Conservation (phyloP, 768 basidiomycete species). For the Naganishia antarctica region DNA sequence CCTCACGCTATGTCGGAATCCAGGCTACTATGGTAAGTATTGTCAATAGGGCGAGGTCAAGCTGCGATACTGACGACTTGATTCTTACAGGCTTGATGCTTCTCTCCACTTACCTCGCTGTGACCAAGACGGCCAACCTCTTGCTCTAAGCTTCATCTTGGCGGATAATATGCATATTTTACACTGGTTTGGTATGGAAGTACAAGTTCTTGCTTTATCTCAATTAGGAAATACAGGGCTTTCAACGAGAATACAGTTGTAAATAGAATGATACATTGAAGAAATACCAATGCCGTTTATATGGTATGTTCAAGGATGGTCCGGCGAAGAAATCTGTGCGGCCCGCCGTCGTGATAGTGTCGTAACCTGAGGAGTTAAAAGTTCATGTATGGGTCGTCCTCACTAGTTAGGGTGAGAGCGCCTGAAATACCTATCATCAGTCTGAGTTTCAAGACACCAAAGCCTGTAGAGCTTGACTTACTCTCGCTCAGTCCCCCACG, state of each 20-base stretch:
- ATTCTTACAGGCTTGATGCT: constrained; percentile 6
- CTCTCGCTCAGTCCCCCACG: constrained; percentile 29
- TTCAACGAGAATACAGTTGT: constrained; percentile 1
- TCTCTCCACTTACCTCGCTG: constrained; percentile 4
- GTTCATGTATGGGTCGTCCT: constrained; percentile 5
- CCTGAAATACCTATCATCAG: background rate
- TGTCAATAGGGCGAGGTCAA: too few species aligned
- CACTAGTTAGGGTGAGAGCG: constrained; percentile 10
- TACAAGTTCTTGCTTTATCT: background rate
- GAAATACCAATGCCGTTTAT: background rate
- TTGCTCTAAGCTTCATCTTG: constrained; percentile 6
- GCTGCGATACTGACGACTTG: background rate
- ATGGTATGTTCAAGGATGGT: too few species aligned
- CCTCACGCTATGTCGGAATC: background rate
- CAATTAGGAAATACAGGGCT: background rate
- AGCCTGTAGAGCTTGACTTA: constrained; percentile 19
- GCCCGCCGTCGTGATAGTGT: too few species aligned
- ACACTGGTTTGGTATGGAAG: too few species aligned
- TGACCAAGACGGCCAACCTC: constrained; percentile 4
- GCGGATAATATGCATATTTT: too few species aligned
- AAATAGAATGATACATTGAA: constrained; percentile 12
- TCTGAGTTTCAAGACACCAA: background rate
- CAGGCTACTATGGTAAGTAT: constrained; percentile 8
- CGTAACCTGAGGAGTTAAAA: too few species aligned
- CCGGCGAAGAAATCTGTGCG: too few species aligned